Percentiles rank a stretch among this genome's conserved stretches.
Evolutionary conservation across 2,329 filamentous ascomycete genomes (phyloP).

Genomic region (Fusarium sp.): DNA sequence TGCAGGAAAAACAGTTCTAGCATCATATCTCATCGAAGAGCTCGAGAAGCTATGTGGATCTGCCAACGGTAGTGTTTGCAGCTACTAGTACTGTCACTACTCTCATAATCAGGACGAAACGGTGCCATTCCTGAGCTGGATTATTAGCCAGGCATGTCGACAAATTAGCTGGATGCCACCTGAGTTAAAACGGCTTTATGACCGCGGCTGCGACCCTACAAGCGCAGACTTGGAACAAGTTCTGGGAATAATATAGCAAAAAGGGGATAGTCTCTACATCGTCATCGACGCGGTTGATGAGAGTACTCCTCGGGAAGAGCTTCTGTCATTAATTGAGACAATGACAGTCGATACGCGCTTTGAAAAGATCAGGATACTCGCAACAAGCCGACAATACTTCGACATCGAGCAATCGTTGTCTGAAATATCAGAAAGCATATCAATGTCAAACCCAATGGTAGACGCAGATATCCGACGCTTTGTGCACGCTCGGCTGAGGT

Average conservation of each 20-base stretch:
- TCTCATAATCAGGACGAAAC: neutral
- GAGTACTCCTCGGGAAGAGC: neutral
- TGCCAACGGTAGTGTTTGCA: neutral
- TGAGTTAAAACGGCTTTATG: neutral
- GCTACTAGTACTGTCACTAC: neutral
- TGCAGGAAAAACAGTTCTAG: neutral
- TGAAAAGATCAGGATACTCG: neutral
- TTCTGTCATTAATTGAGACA: neutral
- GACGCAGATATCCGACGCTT: neutral
- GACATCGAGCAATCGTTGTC: neutral
- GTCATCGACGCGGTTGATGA: neutral
- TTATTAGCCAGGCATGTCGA: neutral
- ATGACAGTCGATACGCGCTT: neutral
- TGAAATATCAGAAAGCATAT: neutral
- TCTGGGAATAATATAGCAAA: neutral
- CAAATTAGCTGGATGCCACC: neutral
- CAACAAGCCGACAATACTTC: neutral
- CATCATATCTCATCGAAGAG: neutral
- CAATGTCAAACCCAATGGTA: neutral
- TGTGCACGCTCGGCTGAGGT: neutral
- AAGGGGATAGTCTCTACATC: neutral
- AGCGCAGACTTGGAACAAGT: rapidly evolving
- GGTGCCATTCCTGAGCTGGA: neutral
- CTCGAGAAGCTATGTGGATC: neutral
- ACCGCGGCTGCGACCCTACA: neutral